These are phyloP conservation scores for Grifola frondosa DNA, from an alignment of 1,284 basidiomycete species.

Conservation along the genomic window DNA sequence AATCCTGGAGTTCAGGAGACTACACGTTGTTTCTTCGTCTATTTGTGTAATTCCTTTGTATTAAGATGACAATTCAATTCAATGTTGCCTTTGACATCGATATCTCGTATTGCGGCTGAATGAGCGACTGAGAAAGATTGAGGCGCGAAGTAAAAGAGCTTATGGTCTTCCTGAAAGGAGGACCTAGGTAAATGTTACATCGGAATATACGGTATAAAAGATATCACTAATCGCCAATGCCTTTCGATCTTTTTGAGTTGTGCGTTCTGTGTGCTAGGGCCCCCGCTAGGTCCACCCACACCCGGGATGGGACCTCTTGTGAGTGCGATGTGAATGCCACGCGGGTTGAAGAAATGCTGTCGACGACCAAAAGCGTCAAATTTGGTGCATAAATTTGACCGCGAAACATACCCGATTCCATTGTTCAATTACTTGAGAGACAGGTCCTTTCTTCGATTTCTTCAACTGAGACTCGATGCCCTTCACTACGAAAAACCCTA, in stretches of 20 bases:
- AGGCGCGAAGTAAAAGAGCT: no score
- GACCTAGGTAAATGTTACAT: no score
- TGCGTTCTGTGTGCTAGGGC: slow-evolving; percentile 12
- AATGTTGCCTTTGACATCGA: no score
- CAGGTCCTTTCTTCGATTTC: slow-evolving; percentile 19
- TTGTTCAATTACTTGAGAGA: slow-evolving; percentile 31
- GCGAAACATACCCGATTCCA: slow-evolving; percentile 38
- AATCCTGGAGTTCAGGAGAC: no score
- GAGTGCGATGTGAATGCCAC: slow-evolving; percentile 36
- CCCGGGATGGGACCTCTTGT: slow-evolving; percentile 31
- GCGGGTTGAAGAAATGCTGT: slow-evolving; percentile 39
- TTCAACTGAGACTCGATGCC: slow-evolving; percentile 18
- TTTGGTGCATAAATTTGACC: no score
- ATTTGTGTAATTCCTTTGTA: no score
- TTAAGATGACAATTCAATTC: no score
- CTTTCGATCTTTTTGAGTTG: no score
- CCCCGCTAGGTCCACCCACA: slow-evolving; percentile 19
- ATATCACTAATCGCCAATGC: slow-evolving; percentile 2
- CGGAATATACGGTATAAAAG: background rate
- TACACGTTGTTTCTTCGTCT: no score
- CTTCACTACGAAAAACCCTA: slow-evolving; percentile 13
- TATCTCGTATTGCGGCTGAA: no score
- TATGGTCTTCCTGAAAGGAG: no score
- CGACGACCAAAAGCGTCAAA: background rate
- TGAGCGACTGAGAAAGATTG: no score